phyloP scores from a whole-genome alignment of 495 filamentous ascomycete species.

The Beverwykella pulmonaria region DNA sequence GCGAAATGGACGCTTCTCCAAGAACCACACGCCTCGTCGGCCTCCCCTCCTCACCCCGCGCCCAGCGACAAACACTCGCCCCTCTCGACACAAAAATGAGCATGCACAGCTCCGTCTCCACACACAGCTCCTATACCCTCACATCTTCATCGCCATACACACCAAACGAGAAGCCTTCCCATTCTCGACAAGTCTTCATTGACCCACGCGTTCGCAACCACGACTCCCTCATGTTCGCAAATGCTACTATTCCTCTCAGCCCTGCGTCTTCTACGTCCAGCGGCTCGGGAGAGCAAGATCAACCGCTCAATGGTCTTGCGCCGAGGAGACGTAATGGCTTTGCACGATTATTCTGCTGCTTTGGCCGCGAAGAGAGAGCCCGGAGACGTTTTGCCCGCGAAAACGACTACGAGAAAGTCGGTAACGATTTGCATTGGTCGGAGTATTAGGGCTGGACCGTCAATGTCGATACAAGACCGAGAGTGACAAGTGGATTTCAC shows the following conservation, averaged over 20 bases:
- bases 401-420: constrained; percentile 18
- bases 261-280: constrained; percentile 5
- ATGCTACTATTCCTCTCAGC: constrained; percentile 31
- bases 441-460: too few relatives aligned
- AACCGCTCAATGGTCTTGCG: constrained; percentile 3
- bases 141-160: background rate
- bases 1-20: constrained; percentile 4
- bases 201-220: constrained; percentile 15
- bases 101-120: background rate
- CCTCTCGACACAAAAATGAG: constrained; percentile 1
- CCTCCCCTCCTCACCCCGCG: constrained; percentile 3
- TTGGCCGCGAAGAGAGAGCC: constrained; percentile 22
- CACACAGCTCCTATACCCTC: background rate
- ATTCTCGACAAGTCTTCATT: constrained; percentile 10
- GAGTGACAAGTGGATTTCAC: too few relatives aligned
- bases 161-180: background rate
- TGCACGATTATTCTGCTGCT: constrained; percentile 27
- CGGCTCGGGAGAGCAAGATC: background rate
- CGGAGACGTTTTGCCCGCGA: background rate
- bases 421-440: constrained; percentile 21
- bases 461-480: too few relatives aligned
- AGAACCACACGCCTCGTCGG: background rate
- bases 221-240: constrained; percentile 24
- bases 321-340: constrained; percentile 16
- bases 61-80: background rate